Base-by-base conservation (phyloP, 805 yeast genomes). In the Wickerhamiella cacticola region DNA sequence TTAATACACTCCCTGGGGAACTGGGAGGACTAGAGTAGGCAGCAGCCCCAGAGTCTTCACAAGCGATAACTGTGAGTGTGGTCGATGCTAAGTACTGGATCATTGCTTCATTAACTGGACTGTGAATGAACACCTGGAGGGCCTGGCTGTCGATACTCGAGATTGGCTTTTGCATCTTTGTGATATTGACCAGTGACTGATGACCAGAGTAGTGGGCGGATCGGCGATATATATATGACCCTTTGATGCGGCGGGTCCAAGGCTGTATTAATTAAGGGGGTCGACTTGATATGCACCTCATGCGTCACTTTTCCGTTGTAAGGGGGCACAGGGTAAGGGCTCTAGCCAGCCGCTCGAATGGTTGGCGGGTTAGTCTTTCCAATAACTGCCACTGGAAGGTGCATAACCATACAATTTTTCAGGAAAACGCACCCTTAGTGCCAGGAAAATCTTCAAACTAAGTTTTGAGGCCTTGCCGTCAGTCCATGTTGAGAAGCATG, bases 21-120 rank as follows among this genome's bases (percentile, higher is more conserved):
- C 53, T n/a, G n/a, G 61, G 56, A 10, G 59, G 57, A 26, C 57
- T 49, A 35, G 51, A 36, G 50, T 53, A 46, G 51, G 49, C 40
- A 45, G 47, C 19, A 44, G 51, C 44, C 38, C 52, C 45, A 13
- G 56, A 48, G 29, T 54, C 48, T 46, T 63, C 64, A 50, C 68
- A 66, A 38, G 61, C 58, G 50, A 67, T 64, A 48, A 65, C 69
- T 25, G 63, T 61, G 46, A 59, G 56, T 18, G 67, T 66, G 31
- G 68, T 63, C 22, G 71, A 60, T 16, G 68, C 72, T 43, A 68
- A 63, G 54, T 68, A 68, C 50, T 55, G 58, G 50, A 68, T 60
- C 73, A 69, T 68, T 48, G 60, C 53, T 43, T 63, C 56, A 46
- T 61, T 56, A 40, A 68, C 73, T 15, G 71, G 71, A 53, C 63